These are phyloP conservation scores for Tetrahymena thermophila DNA, from an alignment of 73 alveolate species.

Conservation along the genomic window DNA sequence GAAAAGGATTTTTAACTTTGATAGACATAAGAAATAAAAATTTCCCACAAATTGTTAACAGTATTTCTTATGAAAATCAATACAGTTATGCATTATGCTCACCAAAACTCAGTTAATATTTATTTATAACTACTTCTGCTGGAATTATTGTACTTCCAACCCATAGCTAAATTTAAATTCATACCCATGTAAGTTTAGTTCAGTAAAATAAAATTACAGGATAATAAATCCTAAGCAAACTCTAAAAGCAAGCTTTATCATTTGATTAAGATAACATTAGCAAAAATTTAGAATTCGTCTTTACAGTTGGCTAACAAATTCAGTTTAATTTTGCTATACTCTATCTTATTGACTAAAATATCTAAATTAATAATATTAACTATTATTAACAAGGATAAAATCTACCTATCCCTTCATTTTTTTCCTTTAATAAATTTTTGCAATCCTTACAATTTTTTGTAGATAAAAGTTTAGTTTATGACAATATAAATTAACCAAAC, in stretches of 20 bases:
- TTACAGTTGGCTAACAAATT: background rate
- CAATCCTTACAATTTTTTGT: background rate
- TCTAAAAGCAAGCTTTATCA: background rate
- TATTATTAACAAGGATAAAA: background rate
- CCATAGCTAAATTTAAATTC: background rate
- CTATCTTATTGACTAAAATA: background rate
- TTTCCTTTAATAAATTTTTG: background rate
- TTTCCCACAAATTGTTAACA: background rate
- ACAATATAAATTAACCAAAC: background rate
- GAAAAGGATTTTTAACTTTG: background rate
- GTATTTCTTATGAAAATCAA: background rate
- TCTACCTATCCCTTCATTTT: background rate
- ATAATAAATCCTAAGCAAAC: background rate
- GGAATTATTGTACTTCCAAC: background rate
- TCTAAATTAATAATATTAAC: background rate
- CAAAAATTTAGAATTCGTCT: background rate
- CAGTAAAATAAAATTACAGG: background rate
- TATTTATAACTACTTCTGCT: background rate
- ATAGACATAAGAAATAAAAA: background rate
- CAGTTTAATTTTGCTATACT: background rate
- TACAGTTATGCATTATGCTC: background rate
- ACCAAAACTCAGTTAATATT: background rate
- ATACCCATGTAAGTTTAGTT: background rate
- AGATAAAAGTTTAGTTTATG: background rate
- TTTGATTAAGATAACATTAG: background rate